A percentile compares a stretch with the other conserved stretches of the same genome.
These are phyloP conservation scores for Talaromyces rugulosus DNA, from an alignment of 2,329 filamentous ascomycete genomes.

Conservation along the genomic window DNA sequence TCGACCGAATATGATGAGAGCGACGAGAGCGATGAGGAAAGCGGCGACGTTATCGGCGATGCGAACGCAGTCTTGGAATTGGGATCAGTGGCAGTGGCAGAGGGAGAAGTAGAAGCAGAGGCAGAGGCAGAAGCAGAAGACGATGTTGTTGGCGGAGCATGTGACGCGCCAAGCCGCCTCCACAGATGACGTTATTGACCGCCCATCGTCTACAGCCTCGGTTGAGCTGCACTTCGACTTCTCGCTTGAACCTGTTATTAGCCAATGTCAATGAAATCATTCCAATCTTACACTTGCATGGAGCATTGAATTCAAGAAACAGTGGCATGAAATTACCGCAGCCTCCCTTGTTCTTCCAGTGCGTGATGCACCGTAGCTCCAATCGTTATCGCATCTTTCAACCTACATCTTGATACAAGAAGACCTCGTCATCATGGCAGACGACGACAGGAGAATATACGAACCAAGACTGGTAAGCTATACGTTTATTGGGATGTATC, in stretches of 20 bases:
- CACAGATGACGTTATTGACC: not conserved
- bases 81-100: not conserved
- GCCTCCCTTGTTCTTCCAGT: not conserved
- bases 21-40: not conserved
- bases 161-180: slow-evolving; percentile 1
- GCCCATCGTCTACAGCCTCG: slow-evolving; percentile 5
- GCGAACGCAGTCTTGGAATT: no score
- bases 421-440: slow-evolving; percentile 2
- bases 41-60: no score
- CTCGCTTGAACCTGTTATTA: not conserved
- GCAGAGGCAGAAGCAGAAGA: not conserved
- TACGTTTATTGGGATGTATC: not conserved
- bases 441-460: slow-evolving; percentile 8
- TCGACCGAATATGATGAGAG: not conserved
- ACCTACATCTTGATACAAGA: not conserved
- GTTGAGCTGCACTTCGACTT: not conserved
- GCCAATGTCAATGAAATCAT: not conserved
- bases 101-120: not conserved
- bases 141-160: not conserved
- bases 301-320: not conserved
- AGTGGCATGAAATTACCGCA: not conserved
- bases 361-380: not conserved
- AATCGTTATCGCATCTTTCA: not conserved
- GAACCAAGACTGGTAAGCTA: slow-evolving; percentile 10
- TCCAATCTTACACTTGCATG: not conserved